Base-by-base conservation (phyloP, 2,329 filamentous ascomycete species). In the Penicillium freii region DNA sequence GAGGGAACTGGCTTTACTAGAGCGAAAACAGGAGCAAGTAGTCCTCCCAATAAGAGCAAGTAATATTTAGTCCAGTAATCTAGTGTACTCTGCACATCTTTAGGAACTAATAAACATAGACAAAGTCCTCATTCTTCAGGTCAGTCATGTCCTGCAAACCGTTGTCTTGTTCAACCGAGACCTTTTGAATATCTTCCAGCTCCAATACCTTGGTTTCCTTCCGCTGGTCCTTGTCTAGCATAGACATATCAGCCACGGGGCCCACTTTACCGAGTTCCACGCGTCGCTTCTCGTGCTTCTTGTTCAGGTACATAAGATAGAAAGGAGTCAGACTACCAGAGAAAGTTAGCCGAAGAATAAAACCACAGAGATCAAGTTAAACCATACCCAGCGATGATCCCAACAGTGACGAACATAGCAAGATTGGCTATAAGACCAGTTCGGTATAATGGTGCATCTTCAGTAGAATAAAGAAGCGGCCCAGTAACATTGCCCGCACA, bases 401-500 rank as follows among this genome's bases (percentile, higher is more conserved):
- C 70, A 2, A 73, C 69, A 1, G 71, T 51, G 5, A 71, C 58
- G 49, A 75, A 75, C 66, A 75, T 68, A n/a, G 68, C 63, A 1
- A 74, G 57, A 38, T 69, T 73, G 1, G 68, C 59, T 46, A 74
- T 73, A 6, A 74, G 57, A 3, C 73, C 73, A 0, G 68, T 66
- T 5, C 71, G 67, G 47, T 75, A 75, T 3, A 68, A 54, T 0
- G 72, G 73, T 10, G 71, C 73, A 8, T 75, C 68, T 0, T 69
- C 60, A 2, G 70, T 60, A 11, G 69, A 72, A 58, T 72, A 75
- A 2, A 74, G 66, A 10, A 72, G 69, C 1, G 72, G 73, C 0
- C 73, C 73, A 25, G 74, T 72, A 0, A 73, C 67, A 47, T 75
- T 75, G 1, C 73, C 73, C 5, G 72, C 67, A 19, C 72, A 73